These are phyloP conservation scores for Aspergillus sclerotiicarbonarius DNA, from an alignment of 495 filamentous ascomycete genomes.

Conservation along the genomic window DNA sequence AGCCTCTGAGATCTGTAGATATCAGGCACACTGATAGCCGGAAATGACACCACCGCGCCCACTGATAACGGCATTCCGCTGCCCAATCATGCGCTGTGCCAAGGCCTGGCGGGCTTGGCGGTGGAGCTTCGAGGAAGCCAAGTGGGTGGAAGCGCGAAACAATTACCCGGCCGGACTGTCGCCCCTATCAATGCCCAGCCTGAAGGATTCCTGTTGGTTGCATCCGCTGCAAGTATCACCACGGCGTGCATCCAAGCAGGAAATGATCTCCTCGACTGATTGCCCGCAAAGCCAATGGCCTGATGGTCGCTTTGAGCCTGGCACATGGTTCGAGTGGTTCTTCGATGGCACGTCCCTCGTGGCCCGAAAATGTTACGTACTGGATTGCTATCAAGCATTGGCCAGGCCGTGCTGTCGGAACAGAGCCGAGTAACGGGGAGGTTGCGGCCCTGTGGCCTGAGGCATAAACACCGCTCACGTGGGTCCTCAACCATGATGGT, in stretches of 20 bases:
- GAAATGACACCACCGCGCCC: conserved; percentile 7
- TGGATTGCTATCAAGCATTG: neutral
- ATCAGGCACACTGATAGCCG: neutral
- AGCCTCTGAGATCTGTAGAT: neutral
- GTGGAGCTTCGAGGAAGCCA: conserved; percentile 6
- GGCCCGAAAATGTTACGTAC: neutral
- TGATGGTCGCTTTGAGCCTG: neutral
- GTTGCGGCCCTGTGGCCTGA: too few relatives aligned
- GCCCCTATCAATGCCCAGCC: neutral
- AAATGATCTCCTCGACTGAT: too few relatives aligned
- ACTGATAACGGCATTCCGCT: conserved; percentile 2
- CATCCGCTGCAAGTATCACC: too few relatives aligned
- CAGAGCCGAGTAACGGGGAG: too few relatives aligned
- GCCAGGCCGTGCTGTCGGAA: neutral
- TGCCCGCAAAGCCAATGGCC: neutral
- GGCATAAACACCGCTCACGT: too few relatives aligned
- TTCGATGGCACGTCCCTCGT: neutral
- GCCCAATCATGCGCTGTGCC: neutral
- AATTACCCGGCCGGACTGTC: neutral
- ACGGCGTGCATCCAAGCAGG: too few relatives aligned
- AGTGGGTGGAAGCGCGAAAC: neutral
- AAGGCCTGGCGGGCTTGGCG: neutral
- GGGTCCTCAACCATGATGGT: too few relatives aligned
- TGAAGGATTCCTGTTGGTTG: neutral
- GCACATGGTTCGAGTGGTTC: too few relatives aligned